Base-by-base conservation (phyloP, 139 green algal species). In the Trebouxia sp. region DNA sequence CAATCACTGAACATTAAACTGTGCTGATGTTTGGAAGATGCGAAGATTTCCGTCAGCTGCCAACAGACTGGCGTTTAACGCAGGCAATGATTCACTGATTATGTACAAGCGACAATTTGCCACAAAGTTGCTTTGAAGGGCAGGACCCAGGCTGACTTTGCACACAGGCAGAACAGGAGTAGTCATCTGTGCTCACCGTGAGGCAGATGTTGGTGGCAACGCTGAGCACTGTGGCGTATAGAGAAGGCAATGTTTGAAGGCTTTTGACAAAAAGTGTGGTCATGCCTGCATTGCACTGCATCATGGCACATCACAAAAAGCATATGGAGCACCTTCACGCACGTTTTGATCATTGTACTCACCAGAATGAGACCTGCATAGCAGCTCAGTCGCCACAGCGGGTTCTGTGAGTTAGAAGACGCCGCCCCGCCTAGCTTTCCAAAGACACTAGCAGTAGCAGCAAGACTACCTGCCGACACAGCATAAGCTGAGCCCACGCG, bases 241-340 rank as follows among this genome's bases (percentile, higher is more conserved):
- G 20, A 26, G 69, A 77, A 20, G 69, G 41, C 11, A 77, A 35
- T 20, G 26, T n/a, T 30, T 77, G 69, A 1, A 77, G 39, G 41
- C 69, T 77, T 77, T 55, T 77, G 28, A 77, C 39, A 26, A 58
- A 77, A 20, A 77, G 17, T 24, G 41, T 77, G 37, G 42, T 41
- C 69, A 77, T 77, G 35, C 41, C 69, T 51, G 39, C 39, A 39
- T 77, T 77, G 69, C 69, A 77, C 69, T 77, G 41, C 69, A 77
- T 17, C 12, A 45, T 6, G 55, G 41, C 39, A 56, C 17, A 69
- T 47, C 39, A 37, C 9, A 58, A n/a, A 30, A 39, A 22, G 62
- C 62, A 45, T 32, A 35, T 28, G 28, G 11, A n/a, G 9, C 8
- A 42, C 7, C 56, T 39, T 39, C 39, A 4, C 28, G 14, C 28